phyloP scores from a whole-genome alignment of 371 early-diverging fungal species.

The Mortierella sp. region DNA sequence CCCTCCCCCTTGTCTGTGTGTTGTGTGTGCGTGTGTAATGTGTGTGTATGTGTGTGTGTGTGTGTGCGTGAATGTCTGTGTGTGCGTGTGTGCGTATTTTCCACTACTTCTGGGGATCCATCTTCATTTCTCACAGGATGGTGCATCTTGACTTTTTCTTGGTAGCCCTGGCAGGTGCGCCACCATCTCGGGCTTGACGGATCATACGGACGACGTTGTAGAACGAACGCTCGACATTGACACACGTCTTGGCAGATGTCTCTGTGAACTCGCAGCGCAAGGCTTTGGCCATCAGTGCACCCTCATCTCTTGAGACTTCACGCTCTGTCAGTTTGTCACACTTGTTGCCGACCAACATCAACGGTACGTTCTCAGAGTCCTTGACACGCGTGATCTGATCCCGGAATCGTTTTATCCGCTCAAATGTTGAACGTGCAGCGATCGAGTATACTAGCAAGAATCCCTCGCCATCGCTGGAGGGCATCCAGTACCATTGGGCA shows the following conservation, averaged over 20 bases:
- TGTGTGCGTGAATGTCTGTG: too few relatives aligned
- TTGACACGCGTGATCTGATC: constrained; percentile 90
- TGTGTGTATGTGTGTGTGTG: too few relatives aligned
- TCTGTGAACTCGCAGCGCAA: constrained; percentile 86
- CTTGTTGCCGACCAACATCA: constrained; percentile 96
- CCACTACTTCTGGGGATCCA: too few relatives aligned
- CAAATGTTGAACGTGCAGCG: constrained; percentile 87
- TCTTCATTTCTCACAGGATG: constrained; percentile 35
- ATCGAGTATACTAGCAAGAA: constrained; percentile 92
- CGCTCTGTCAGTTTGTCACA: constrained; percentile 83
- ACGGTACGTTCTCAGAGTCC: constrained; percentile 81
- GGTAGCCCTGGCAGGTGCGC: constrained; percentile 20
- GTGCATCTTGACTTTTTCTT: constrained; percentile 55
- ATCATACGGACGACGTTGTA: constrained; percentile 76
- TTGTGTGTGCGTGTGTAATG: too few relatives aligned
- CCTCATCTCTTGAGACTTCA: constrained; percentile 84
- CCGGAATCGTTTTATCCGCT: constrained; percentile 81
- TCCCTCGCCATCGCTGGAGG: constrained; percentile 82
- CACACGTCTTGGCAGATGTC: constrained; percentile 90
- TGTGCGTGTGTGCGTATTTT: too few relatives aligned
- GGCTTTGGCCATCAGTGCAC: constrained; percentile 77
- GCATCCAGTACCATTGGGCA: neutral
- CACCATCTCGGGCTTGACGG: constrained; percentile 57
- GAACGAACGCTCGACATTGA: constrained; percentile 86
- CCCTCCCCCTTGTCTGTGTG: too few relatives aligned